Conservation (phyloP, 1,284 basidiomycete species). For the Ceratobasidium sp. region DNA sequence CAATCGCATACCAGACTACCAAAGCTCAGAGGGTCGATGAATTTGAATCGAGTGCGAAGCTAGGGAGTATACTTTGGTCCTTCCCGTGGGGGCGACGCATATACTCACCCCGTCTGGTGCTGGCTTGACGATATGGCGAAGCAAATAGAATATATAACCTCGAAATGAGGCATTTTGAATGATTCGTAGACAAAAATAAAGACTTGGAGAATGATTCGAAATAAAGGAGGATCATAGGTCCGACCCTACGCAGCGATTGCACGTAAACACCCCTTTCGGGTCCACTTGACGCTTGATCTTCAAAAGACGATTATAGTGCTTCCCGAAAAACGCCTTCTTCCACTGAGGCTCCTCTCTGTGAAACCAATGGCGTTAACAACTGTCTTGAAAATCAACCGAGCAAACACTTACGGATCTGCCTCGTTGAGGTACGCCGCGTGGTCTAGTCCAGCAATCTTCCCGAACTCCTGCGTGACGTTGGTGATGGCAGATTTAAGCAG, state of each 20-base stretch:
- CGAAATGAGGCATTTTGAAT: no score
- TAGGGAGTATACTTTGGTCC: no score
- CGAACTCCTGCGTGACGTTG: constrained; percentile 52
- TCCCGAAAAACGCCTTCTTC: constrained; percentile 31
- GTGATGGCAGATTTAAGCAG: constrained; percentile 52
- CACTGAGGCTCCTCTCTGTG: constrained; percentile 1
- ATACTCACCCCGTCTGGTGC: no score
- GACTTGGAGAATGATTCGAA: no score
- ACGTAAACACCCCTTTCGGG: constrained; percentile 3
- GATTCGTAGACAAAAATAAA: no score
- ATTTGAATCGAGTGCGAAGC: no score
- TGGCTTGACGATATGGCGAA: no score
- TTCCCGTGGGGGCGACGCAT: no score
- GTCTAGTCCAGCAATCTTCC: constrained; percentile 52
- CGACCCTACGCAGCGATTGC: constrained; percentile 15
- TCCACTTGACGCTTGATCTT: constrained; percentile 19
- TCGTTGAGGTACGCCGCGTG: constrained; percentile 62
- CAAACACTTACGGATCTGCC: constrained; percentile 56
- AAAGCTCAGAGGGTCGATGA: no score
- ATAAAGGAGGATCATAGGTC: background rate
- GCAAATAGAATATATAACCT: no score
- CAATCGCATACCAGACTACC: no score
- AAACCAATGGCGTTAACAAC: constrained; percentile 9
- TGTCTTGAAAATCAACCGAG: constrained; percentile 53
- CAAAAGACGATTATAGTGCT: constrained; percentile 1